Conservation (phyloP, 2,329 filamentous ascomycete species). For the Grosmannia huntii region DNA sequence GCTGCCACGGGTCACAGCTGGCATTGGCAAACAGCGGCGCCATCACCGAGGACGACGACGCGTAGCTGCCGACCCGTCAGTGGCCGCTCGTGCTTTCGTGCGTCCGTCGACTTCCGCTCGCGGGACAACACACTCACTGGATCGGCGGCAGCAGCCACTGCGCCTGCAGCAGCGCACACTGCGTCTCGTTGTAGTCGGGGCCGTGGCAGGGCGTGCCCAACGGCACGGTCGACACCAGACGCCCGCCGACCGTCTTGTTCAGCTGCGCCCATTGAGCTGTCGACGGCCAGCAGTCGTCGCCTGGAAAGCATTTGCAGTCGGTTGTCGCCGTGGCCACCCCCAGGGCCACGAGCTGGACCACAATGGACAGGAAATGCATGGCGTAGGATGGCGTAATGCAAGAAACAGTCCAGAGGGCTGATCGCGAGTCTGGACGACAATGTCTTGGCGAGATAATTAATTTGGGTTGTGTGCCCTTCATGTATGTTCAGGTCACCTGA, state of each 20-base stretch:
- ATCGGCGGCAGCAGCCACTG: not conserved
- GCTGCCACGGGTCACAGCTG: conserved; percentile 5
- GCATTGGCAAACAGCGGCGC: conserved; percentile 6
- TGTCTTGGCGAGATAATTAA: too few relatives aligned
- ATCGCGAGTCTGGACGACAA: too few relatives aligned
- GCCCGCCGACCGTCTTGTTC: conserved; percentile 1
- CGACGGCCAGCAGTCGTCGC: conserved; percentile 3
- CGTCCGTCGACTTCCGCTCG: conserved; percentile 12
- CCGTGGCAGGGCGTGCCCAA: conserved; percentile 2
- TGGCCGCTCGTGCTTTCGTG: conserved; percentile 3
- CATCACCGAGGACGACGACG: conserved; percentile 2
- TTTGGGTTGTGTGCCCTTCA: too few relatives aligned
- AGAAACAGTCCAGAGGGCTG: too few relatives aligned
- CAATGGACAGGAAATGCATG: too few relatives aligned
- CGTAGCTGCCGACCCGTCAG: conserved; percentile 10
- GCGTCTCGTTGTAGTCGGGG: not conserved
- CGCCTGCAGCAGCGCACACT: not conserved
- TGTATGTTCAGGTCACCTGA: too few relatives aligned
- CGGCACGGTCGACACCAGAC: conserved; percentile 1
- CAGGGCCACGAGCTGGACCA: too few relatives aligned
- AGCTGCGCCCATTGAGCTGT: not conserved
- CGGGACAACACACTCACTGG: not conserved
- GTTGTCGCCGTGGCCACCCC: too few relatives aligned
- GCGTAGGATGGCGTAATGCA: too few relatives aligned
- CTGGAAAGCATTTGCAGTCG: not conserved